Base-by-base conservation (phyloP, 2,329 filamentous ascomycete species). In the Teratosphaeriaceae sp. region DNA sequence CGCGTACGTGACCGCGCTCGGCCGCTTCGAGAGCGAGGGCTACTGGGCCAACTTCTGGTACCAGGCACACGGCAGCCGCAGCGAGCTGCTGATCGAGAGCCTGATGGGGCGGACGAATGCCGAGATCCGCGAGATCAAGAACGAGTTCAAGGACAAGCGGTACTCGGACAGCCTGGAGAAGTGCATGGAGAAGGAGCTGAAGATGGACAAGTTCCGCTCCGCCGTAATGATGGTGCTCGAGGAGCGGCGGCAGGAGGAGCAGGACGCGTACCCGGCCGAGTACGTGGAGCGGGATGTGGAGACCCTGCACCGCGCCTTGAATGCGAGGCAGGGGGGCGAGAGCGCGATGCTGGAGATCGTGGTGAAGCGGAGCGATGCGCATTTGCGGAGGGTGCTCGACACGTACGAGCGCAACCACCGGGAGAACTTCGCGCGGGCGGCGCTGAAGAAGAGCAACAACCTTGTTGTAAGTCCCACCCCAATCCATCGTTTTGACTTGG, bases 11-110 rank as follows among this genome's bases (percentile, higher is more conserved):
- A 89, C 87, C 2, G 88, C 90, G 0, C 76, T 97, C 0, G 92
- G 92, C 8, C 77, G 78, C 40, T 97, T 88, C 82, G 92, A 96
- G 68, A 84, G 82, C 54, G 92, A 98, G 64, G 87, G 88, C 0
- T 95, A 95, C 72, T 98, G 92, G 89, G 88, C 90, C 46, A 97
- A 96, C 64, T 95, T 88, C 65, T 97, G 88, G 82, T 97, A 96
- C 67, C 90, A 96, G 61, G 82, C 83, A 27, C 85, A 90, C 64
- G 85, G 83, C 56, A 86, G 82, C 6, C 78, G 88, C 2, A 80
- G 89, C 5, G 90, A 97, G 65, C 74, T 98, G 26, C 76, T 98
- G 41, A 96, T 97, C 56, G 92, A 98, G 66, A 80, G 82, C 5
- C 75, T 98, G 16, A 94, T 96, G 80, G 92, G 92, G 0, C 80